phyloP scores from a whole-genome alignment of 768 basidiomycete genomes.

The Pulveroboletus sp. region DNA sequence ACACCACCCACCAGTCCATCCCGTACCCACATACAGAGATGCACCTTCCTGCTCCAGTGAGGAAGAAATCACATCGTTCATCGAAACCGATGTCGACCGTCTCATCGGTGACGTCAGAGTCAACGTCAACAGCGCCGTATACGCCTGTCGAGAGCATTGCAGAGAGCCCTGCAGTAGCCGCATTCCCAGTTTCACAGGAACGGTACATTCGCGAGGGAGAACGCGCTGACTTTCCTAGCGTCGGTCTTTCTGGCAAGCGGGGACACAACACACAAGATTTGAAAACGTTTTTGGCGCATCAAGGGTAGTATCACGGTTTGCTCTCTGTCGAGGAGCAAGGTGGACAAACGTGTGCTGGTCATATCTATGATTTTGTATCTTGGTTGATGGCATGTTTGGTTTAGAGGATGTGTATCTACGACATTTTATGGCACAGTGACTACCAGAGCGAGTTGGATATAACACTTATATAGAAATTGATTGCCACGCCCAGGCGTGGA shows the following conservation, averaged over 20 bases:
- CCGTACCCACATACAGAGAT: slow-evolving; percentile 29
- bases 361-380: neutral
- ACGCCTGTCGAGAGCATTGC: slow-evolving; percentile 33
- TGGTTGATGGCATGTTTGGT: neutral
- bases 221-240: slow-evolving; percentile 35
- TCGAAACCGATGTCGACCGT: slow-evolving; percentile 33
- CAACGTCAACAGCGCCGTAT: slow-evolving; percentile 44
- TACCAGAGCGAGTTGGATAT: too few species aligned
- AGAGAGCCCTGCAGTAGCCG: slow-evolving; percentile 21
- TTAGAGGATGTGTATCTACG: neutral
- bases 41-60: slow-evolving; percentile 18
- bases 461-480: too few species aligned
- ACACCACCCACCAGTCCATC: slow-evolving; percentile 22
- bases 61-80: slow-evolving; percentile 19
- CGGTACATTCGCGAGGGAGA: slow-evolving; percentile 27
- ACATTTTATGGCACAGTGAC: slow-evolving; percentile 1
- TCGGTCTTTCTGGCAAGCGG: slow-evolving; percentile 33
- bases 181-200: slow-evolving; percentile 30
- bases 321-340: neutral
- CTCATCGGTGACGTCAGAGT: slow-evolving; percentile 45
- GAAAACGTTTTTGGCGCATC: slow-evolving; percentile 39
- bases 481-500: too few species aligned
- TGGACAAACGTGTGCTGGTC: neutral
- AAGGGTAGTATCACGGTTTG: slow-evolving; percentile 5
- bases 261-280: slow-evolving; percentile 36